phyloP scores from a whole-genome alignment of 345 rosid genomes.

The Aquilaria yunnanensis region DNA sequence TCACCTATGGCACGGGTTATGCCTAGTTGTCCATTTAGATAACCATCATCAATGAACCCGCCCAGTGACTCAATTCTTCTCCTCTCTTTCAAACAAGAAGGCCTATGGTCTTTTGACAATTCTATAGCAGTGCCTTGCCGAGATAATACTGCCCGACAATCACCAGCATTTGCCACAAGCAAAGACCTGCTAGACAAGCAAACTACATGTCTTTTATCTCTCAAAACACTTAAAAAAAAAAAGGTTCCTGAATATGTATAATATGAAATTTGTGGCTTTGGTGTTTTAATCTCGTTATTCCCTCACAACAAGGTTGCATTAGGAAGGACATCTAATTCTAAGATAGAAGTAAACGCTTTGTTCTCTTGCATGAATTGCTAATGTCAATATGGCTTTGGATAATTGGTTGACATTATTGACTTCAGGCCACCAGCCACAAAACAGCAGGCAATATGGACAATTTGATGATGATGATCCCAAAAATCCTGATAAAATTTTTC shows the following conservation, averaged over 20 bases:
- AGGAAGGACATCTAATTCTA: too few relatives aligned
- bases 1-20: slow-evolving; percentile 84
- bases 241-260: neutral
- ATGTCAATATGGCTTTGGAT: too few relatives aligned
- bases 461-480: too few relatives aligned
- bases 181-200: slow-evolving; percentile 35
- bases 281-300: too few relatives aligned
- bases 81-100: slow-evolving; percentile 49
- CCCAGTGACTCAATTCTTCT: slow-evolving; percentile 58
- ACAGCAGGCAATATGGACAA: too few relatives aligned
- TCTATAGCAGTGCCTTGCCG: slow-evolving; percentile 52
- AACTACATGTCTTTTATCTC: neutral
- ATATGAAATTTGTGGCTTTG: neutral
- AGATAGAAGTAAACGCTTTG: too few relatives aligned
- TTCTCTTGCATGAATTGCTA: too few relatives aligned
- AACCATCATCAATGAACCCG: slow-evolving; percentile 56
- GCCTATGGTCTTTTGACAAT: slow-evolving; percentile 78
- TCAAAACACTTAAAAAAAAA: neutral
- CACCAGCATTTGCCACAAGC: slow-evolving; percentile 93
- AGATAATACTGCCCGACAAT: slow-evolving; percentile 80
- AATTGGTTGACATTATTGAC: too few relatives aligned
- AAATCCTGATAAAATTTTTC: too few relatives aligned
- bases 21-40: slow-evolving; percentile 65
- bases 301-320: too few relatives aligned
- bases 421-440: too few relatives aligned